These are phyloP conservation scores for Rickenella mellea DNA, from an alignment of 768 basidiomycete genomes.

Conservation along the genomic window DNA sequence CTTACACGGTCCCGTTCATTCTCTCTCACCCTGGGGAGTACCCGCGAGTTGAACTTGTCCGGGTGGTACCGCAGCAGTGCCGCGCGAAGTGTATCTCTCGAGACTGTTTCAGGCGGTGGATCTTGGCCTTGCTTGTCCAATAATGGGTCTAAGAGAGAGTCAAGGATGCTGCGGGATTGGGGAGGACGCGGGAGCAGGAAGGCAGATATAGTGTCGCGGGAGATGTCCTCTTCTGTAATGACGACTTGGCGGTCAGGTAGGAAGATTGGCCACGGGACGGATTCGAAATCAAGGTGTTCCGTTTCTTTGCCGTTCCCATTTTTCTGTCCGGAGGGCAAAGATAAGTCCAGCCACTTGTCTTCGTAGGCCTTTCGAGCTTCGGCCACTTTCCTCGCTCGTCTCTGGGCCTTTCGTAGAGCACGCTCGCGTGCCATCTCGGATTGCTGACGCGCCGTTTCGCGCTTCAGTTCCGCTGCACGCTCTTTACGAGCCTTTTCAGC, in stretches of 20 bases:
- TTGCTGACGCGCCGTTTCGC: constrained; percentile 43
- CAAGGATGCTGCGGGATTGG: constrained; percentile 1
- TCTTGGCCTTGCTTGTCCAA: constrained; percentile 25
- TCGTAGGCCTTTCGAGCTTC: constrained; percentile 44
- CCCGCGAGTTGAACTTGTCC: constrained; percentile 72
- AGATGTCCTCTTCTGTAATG: constrained; percentile 39
- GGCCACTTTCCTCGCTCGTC: constrained; percentile 30
- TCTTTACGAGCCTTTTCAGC: constrained; percentile 44
- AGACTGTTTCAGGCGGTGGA: too few relatives aligned
- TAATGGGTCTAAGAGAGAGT: background rate
- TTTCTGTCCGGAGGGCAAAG: constrained; percentile 26
- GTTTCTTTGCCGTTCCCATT: constrained; percentile 7
- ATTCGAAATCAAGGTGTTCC: constrained; percentile 32
- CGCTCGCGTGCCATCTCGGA: constrained; percentile 44
- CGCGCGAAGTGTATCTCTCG: constrained; percentile 55
- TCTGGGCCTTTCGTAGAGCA: constrained; percentile 37
- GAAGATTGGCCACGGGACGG: constrained; percentile 70
- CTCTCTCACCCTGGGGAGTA: constrained; percentile 42
- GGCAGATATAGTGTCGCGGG: constrained; percentile 40
- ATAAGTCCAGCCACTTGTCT: constrained; percentile 45
- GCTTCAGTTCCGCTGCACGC: constrained; percentile 42
- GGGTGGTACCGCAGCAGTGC: constrained; percentile 69
- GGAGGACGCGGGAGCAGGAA: constrained; percentile 39
- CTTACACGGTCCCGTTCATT: constrained; percentile 39
- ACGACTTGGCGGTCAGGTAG: constrained; percentile 5